These are phyloP conservation scores for Diaporthe citri DNA, from an alignment of 2,329 filamentous ascomycete genomes.

Conservation along the genomic window DNA sequence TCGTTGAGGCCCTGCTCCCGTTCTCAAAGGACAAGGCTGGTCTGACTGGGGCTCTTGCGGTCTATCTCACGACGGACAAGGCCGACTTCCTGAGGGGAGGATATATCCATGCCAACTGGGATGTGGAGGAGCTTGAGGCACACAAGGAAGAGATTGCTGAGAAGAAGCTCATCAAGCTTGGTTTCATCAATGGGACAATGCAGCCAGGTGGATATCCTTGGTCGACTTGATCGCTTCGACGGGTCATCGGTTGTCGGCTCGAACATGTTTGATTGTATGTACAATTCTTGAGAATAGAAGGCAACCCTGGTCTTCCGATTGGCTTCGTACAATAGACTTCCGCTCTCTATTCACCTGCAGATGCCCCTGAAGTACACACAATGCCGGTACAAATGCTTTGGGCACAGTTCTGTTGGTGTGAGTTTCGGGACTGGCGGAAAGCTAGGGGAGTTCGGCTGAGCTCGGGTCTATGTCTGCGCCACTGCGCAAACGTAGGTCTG, in stretches of 20 bases:
- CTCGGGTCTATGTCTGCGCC: not conserved
- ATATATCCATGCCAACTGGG: slow-evolving; percentile 52
- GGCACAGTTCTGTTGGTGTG: not conserved
- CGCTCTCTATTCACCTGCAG: not conserved
- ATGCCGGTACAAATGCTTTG: not conserved
- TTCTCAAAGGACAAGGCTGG: slow-evolving; percentile 49
- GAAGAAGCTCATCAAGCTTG: slow-evolving; percentile 44
- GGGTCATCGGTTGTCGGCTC: not conserved
- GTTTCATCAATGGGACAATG: slow-evolving; percentile 37
- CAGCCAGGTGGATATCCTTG: slow-evolving; percentile 34
- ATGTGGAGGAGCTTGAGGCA: slow-evolving; percentile 49
- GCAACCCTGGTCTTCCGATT: not conserved
- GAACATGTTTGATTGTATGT: not conserved
- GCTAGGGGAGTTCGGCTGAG: not conserved
- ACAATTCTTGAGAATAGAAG: not conserved
- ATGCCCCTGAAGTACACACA: not conserved
- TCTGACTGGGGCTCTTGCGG: slow-evolving; percentile 49
- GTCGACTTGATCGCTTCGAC: slow-evolving; percentile 14
- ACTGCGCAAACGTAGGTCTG: not conserved
- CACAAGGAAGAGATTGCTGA: slow-evolving; percentile 46
- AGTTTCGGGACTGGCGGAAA: not conserved
- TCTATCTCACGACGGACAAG: slow-evolving; percentile 47
- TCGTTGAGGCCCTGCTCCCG: slow-evolving; percentile 41
- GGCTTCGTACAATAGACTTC: not conserved
- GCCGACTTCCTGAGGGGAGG: slow-evolving; percentile 51